phyloP scores from a whole-genome alignment of 2,329 filamentous ascomycete genomes.

The Colletotrichum sp. region DNA sequence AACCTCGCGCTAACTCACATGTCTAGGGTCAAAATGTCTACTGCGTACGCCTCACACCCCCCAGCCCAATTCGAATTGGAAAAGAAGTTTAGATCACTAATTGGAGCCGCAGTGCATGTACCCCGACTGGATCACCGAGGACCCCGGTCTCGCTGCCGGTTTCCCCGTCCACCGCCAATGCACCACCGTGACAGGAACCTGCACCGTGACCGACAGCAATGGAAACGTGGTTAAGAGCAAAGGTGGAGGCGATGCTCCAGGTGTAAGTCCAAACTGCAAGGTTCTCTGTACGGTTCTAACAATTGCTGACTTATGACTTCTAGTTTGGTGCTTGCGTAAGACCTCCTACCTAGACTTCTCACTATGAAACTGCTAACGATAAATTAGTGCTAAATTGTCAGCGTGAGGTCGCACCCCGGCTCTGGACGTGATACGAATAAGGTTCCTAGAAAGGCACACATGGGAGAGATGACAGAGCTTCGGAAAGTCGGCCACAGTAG shows the following conservation, averaged over 20 bases:
- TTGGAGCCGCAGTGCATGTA: neutral
- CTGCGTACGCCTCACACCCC: neutral
- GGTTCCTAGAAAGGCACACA: accelerated
- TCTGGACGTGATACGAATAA: neutral
- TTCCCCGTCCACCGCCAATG: neutral
- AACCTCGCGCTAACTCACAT: neutral
- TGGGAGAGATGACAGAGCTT: neutral
- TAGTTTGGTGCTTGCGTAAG: neutral
- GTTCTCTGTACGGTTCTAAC: too few species aligned
- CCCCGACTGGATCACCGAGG: neutral
- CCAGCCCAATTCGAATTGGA: neutral
- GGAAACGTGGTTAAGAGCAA: neutral
- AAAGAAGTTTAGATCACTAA: neutral
- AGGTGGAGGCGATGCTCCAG: accelerated
- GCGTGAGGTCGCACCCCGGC: accelerated
- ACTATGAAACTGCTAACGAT: neutral
- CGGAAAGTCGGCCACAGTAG: neutral
- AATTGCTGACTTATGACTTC: neutral
- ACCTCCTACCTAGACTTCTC: accelerated
- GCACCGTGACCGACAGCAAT: neutral
- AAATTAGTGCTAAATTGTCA: neutral
- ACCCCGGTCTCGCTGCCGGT: neutral
- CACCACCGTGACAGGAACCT: neutral
- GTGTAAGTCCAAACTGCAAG: neutral
- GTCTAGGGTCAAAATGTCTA: neutral